These are phyloP conservation scores for Lagenidium giganteum DNA, from an alignment of 352 stramenopile species.

Conservation along the genomic window DNA sequence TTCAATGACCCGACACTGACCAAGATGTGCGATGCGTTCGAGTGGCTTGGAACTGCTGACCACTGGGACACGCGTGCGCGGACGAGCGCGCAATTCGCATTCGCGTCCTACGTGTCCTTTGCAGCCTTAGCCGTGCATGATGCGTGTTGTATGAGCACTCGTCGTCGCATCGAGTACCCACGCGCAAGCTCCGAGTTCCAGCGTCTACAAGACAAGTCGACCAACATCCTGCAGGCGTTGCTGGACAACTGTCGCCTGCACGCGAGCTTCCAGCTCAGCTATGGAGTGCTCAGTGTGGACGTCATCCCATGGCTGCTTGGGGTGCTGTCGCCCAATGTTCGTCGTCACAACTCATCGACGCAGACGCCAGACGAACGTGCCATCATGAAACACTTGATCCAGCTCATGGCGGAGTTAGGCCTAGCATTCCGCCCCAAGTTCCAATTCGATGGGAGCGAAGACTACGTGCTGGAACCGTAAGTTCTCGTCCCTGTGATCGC, in stretches of 20 bases:
- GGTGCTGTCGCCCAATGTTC: slow-evolving; percentile 59
- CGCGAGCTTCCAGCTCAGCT: slow-evolving; percentile 48
- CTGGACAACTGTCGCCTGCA: slow-evolving; percentile 57
- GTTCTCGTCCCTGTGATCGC: slow-evolving; percentile 12
- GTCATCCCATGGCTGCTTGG: slow-evolving; percentile 71
- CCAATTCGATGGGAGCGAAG: slow-evolving; percentile 56
- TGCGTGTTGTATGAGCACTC: slow-evolving; percentile 69
- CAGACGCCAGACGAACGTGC: slow-evolving; percentile 62
- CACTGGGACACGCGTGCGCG: slow-evolving; percentile 55
- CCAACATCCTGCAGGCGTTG: slow-evolving; percentile 65
- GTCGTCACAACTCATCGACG: slow-evolving; percentile 46
- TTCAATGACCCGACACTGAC: slow-evolving; percentile 89
- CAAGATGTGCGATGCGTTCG: slow-evolving; percentile 73
- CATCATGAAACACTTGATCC: slow-evolving; percentile 60
- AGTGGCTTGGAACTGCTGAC: slow-evolving; percentile 82
- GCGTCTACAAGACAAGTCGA: slow-evolving; percentile 47
- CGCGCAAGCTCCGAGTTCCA: slow-evolving; percentile 49
- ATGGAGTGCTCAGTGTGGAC: slow-evolving; percentile 58
- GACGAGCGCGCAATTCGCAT: slow-evolving; percentile 66
- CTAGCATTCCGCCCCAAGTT: slow-evolving; percentile 74
- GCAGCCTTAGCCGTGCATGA: slow-evolving; percentile 62
- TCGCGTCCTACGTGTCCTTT: slow-evolving; percentile 66
- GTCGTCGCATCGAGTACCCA: slow-evolving; percentile 70
- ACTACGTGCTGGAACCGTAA: slow-evolving; percentile 75
- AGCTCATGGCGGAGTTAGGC: slow-evolving; percentile 73